phyloP scores from a whole-genome alignment of 1,284 basidiomycete genomes.

The Cutaneotrichosporon cyanovorans region DNA sequence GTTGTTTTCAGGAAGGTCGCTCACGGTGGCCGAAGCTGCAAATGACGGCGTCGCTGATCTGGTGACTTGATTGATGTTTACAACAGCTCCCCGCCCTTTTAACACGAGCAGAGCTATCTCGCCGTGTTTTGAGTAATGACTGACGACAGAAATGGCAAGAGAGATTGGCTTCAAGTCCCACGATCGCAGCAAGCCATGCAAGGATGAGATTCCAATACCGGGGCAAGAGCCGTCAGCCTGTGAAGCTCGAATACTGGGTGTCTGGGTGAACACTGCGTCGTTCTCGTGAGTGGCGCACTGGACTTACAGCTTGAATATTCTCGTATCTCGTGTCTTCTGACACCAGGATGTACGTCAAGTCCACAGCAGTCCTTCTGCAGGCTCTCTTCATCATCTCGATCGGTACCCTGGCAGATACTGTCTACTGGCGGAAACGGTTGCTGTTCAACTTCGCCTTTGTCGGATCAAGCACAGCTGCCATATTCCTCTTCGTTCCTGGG shows the following conservation, averaged over 20 bases:
- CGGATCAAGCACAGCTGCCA: slow-evolving; percentile 58
- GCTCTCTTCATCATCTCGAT: slow-evolving; percentile 84
- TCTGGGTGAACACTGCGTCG: slow-evolving; percentile 77
- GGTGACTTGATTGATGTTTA: background rate
- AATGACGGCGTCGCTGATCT: no score
- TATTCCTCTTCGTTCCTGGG: slow-evolving; percentile 67
- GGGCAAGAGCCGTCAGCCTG: slow-evolving; percentile 23
- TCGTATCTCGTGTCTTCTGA: background rate
- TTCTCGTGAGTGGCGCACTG: slow-evolving; percentile 59
- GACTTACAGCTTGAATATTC: no score
- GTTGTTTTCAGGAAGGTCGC: background rate
- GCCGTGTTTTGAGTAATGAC: background rate
- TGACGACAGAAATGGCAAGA: slow-evolving; percentile 36
- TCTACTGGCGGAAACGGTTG: slow-evolving; percentile 65
- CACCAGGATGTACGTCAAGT: slow-evolving; percentile 72
- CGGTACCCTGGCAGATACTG: slow-evolving; percentile 78
- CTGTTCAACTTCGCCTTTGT: slow-evolving; percentile 64
- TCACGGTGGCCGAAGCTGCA: background rate
- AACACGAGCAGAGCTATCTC: background rate
- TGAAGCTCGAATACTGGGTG: slow-evolving; percentile 46
- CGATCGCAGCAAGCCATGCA: slow-evolving; percentile 28
- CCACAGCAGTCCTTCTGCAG: slow-evolving; percentile 73
- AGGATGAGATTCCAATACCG: slow-evolving; percentile 5
- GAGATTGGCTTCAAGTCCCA: slow-evolving; percentile 37
- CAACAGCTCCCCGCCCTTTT: background rate